Conservation (phyloP, 495 filamentous ascomycete species). For the Mytilinidion resinicola region DNA sequence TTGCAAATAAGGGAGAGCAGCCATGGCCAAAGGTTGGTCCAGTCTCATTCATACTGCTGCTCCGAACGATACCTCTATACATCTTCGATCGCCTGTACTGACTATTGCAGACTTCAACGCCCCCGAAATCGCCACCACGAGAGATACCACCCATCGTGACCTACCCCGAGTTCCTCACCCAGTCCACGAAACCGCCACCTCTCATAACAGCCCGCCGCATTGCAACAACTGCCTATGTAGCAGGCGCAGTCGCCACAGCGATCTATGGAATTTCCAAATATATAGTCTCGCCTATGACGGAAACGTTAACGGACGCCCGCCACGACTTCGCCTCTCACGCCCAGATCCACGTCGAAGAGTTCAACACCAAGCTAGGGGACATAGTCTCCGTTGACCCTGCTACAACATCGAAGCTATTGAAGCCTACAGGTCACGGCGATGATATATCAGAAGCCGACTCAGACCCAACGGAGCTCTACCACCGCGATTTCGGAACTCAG, state of each 20-base stretch:
- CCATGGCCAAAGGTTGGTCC: constrained; percentile 21
- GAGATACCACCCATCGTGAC: constrained; percentile 86
- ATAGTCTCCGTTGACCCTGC: constrained; percentile 59
- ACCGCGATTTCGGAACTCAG: constrained; percentile 82
- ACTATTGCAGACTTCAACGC: not conserved
- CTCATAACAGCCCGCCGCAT: constrained; percentile 70
- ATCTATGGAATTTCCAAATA: constrained; percentile 79
- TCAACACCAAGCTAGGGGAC: constrained; percentile 69
- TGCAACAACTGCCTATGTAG: constrained; percentile 70
- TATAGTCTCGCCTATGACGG: constrained; percentile 76
- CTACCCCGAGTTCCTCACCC: constrained; percentile 86
- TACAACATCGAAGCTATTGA: constrained; percentile 29
- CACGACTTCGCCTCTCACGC: constrained; percentile 68
- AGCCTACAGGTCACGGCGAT: constrained; percentile 13
- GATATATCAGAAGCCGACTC: constrained; percentile 45
- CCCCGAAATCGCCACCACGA: constrained; percentile 13
- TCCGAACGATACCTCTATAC: not conserved
- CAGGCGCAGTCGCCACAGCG: constrained; percentile 59
- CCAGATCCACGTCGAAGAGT: constrained; percentile 52
- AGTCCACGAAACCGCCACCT: constrained; percentile 61
- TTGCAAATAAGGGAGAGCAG: constrained; percentile 8
- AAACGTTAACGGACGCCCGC: constrained; percentile 67
- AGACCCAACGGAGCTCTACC: constrained; percentile 81
- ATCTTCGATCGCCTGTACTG: not conserved
- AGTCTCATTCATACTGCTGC: not conserved